Base-by-base conservation (phyloP, 2,329 filamentous ascomycete genomes). In the Diaporthe nobilis region DNA sequence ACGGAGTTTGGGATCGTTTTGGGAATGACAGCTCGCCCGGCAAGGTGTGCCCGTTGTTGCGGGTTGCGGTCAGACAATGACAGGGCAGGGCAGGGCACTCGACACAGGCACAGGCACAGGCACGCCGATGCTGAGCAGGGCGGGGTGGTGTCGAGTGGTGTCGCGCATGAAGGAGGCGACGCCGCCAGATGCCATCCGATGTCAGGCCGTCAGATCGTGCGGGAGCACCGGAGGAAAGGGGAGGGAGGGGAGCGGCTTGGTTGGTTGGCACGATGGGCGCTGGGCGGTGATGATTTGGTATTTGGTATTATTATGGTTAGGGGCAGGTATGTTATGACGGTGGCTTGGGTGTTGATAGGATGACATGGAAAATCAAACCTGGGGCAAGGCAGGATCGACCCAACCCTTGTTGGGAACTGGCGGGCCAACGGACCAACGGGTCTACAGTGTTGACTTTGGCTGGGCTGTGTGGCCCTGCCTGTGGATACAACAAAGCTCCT, bases 21-120 rank as follows among this genome's bases (percentile, higher is more conserved):
- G 47, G 71, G 71, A 73, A 55, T 65, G 71, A 65, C 71, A 55
- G 65, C 65, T 70, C 49, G 49, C 49, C 34, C 49, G 15, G 65
- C 49, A 65, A 65, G 61, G 61, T 49, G 61, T 65, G 61, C 42
- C 61, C 61, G 61, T n/a, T 31, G 61, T 22, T 15, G 60, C 37
- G 39, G 20, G 20, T 31, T 61, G 60, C 60, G 57, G 60, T 63
- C 60, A 63, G 60, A 63, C 60, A 63, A 37, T 37, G 47, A 49
- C 63, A 68, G 42, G 61, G 25, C 60, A 61, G n/a, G 61, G 61
- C 61, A 67, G 28, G 61, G 61, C 42, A 67, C 44, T 49, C 28
- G 42, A 67, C 61, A 67, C 61, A 49, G 37, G 34, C 25, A 57
- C 53, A 31, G 53, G 13, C 53, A 57, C 53, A 31, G 53, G 9